A percentile compares a stretch with the other conserved stretches of the same genome.
phyloP scores from a whole-genome alignment of 371 early-diverging fungal genomes.

The Mucor saturninus region DNA sequence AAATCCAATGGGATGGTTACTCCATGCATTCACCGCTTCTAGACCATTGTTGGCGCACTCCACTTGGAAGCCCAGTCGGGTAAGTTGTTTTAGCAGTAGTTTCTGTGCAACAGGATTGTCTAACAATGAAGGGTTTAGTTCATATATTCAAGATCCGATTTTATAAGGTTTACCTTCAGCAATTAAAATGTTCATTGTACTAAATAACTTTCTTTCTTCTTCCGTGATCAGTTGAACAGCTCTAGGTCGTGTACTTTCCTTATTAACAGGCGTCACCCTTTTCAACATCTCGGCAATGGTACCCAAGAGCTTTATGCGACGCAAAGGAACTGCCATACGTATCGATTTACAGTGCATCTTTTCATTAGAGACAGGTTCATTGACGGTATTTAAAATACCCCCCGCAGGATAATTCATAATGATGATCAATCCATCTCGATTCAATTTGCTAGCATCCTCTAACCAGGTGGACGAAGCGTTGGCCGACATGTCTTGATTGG shows the following conservation, averaged over 20 bases:
- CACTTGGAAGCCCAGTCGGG: constrained; percentile 46
- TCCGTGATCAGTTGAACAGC: constrained; percentile 26
- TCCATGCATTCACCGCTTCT: constrained; percentile 48
- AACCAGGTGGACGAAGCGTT: constrained; percentile 15
- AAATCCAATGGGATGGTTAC: constrained; percentile 30
- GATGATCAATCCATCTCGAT: constrained; percentile 28
- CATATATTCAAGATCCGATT: not conserved
- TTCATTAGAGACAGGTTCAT: constrained; percentile 23
- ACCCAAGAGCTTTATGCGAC: constrained; percentile 54
- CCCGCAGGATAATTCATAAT: constrained; percentile 50
- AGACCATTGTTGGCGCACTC: constrained; percentile 52
- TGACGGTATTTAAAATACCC: constrained; percentile 20
- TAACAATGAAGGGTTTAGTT: constrained; percentile 14
- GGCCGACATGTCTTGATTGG: constrained; percentile 18
- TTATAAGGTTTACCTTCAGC: constrained; percentile 41
- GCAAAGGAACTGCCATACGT: constrained; percentile 57
- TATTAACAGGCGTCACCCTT: constrained; percentile 1
- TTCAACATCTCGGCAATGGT: constrained; percentile 38
- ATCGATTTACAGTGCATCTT: constrained; percentile 32
- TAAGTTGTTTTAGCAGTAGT: constrained; percentile 44
- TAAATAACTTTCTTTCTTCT: constrained; percentile 37
- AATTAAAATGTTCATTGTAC: constrained; percentile 43
- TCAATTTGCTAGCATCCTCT: constrained; percentile 25
- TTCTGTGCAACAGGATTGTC: constrained; percentile 57
- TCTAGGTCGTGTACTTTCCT: constrained; percentile 11